Conservation (phyloP, 140 eudicot species). For the Stevia rebaudiana region DNA sequence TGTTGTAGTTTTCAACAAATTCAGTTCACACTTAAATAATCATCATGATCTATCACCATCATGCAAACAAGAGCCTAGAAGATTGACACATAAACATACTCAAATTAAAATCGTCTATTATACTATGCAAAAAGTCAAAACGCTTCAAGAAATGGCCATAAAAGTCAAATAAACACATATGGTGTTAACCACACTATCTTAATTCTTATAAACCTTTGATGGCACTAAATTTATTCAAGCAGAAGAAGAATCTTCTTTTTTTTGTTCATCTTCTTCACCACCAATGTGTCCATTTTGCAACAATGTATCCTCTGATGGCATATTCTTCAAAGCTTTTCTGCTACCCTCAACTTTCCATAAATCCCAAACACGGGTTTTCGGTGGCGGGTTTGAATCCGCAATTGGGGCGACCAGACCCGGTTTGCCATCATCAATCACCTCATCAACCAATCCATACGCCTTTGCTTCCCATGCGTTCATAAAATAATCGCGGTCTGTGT, state of each 20-base stretch:
- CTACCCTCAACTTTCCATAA: constrained; percentile 58
- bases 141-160: constrained; percentile 13
- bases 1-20: too few relatives aligned
- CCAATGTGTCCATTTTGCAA: constrained; percentile 37
- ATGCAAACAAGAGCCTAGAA: background rate
- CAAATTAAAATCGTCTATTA: constrained; percentile 11
- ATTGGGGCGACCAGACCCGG: constrained; percentile 96
- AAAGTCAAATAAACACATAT: constrained; percentile 20
- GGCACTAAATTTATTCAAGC: constrained; percentile 16
- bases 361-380: constrained; percentile 58
- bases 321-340: constrained; percentile 40
- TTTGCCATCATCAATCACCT: constrained; percentile 86
- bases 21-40: too few relatives aligned
- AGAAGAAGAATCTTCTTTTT: constrained; percentile 40
- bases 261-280: constrained; percentile 29
- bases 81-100: background rate
- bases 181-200: constrained; percentile 19
- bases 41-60: too few relatives aligned
- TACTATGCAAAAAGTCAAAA: constrained; percentile 14
- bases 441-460: constrained; percentile 82
- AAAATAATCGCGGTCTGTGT: constrained; percentile 65
- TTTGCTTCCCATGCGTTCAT: constrained; percentile 93
- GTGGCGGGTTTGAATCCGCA: constrained; percentile 62
- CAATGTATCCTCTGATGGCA: constrained; percentile 71
- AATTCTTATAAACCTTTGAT: background rate